Base-by-base conservation (phyloP, 345 rosid genomes). In the Reutealis trisperma region DNA sequence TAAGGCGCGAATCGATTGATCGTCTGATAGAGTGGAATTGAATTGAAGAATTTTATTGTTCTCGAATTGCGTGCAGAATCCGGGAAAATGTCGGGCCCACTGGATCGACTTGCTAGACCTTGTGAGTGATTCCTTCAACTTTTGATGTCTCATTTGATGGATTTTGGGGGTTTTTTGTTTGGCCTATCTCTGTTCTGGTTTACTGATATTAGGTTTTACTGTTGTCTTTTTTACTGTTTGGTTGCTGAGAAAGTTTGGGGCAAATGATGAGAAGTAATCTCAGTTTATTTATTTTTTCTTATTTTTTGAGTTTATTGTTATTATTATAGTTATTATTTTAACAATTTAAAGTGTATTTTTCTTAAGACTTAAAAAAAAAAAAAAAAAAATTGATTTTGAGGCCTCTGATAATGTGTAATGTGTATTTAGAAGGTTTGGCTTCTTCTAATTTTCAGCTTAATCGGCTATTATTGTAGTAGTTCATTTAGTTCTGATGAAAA, bases 61-160 rank as follows among this genome's bases (percentile, higher is more conserved):
- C 41, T 74, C 45, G 63, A 73, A 59, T 63, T 76, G 49, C 54
- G 54, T 62, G 7, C 66, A 2, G 41, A 55, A 65, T 77, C 67
- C 75, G 47, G 14, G 34, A 83, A 80, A 80, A 95, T 96, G 99
- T 96, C 99, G 70, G 98, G 98, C 54, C 97, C 94, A 1, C 91
- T 93, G 63, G 99, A 96, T 90, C 96, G 96, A 32, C 92, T 93
- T 77, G 97, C 98, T 8, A 85, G 91, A 76, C 98, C 98, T 81
- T 93, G 98, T 94, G 84, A 93, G 98, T 91, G 12, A 12, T 62
- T 62, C 47, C 60, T 63, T 37, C 10, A 44, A 47, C 19, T 58
- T 59, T 51, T 34, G 25, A 9, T 25, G n/a, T 51, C 57, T 74
- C 9, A 4, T 7, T 71, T 37, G 41, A 37, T 37, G 41, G 41